Evolutionary conservation across 148 eudicot genomes (phyloP), one percentile per base, ranked within the genome.

Genomic region (Vaccinium vitisidaea): DNA sequence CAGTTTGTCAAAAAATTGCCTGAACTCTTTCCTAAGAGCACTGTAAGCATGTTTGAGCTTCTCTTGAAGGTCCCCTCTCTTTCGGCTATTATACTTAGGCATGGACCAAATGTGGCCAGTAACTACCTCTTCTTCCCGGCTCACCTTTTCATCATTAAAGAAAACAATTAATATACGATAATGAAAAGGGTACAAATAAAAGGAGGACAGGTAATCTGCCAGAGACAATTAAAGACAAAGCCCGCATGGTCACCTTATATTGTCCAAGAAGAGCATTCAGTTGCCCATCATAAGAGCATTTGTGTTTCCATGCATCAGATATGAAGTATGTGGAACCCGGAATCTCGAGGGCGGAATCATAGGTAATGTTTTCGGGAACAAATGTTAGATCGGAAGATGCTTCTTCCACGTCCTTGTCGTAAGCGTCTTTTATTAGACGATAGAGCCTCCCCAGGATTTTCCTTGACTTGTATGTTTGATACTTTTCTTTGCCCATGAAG

Each of bases 41-140:
- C 50, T 92, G 75, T 96, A 96, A 11, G 99, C 94, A 80, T 96
- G 93, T 83, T 88, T 91, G 14, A 96, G 95, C 79, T 94, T 96
- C 83, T 96, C 98, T 85, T 96, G 94, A 59, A 96, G 85, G 25
- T 96, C 99, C 52, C 98, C 97, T 43, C 87, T 90, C 84, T 92
- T 93, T 83, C 91, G 92, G 86, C 94, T 89, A 46, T 84, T 90
- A 75, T 89, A 82, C 83, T 88, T 93, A 1, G 94, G 95, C 95
- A 96, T 93, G 46, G 99, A 94, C 98, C 98, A 96, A 15, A 96
- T 91, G 80, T 94, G 96, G 9, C 98, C 98, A 0, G 98, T 94
- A 5, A 96, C 99, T 55, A 95, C 83, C 92, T 96, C 99, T 71
- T 91, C 99, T 87, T 96, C 99, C 12, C 91, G 85, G 84, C 87